These are phyloP conservation scores for Penicillium herquei DNA, from an alignment of 495 filamentous ascomycete species.

Conservation along the genomic window DNA sequence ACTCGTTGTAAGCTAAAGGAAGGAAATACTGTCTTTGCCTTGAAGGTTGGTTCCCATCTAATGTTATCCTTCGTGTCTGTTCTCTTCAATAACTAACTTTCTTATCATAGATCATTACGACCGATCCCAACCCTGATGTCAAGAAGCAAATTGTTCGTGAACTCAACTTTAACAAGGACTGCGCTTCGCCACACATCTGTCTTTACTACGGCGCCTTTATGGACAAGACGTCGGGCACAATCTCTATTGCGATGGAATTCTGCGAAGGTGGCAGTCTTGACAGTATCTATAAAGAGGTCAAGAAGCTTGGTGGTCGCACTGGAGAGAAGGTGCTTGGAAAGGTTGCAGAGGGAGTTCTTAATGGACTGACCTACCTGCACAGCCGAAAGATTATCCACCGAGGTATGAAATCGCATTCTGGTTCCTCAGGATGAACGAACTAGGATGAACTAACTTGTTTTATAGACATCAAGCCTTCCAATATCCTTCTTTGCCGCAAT, in stretches of 20 bases:
- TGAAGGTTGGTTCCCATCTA: slow-evolving; percentile 67
- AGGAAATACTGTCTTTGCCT: slow-evolving; percentile 90
- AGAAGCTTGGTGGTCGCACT: slow-evolving; percentile 87
- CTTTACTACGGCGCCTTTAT: slow-evolving; percentile 96
- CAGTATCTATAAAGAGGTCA: slow-evolving; percentile 95
- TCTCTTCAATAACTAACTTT: slow-evolving; percentile 1
- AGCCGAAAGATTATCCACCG: slow-evolving; percentile 95
- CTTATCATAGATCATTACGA: slow-evolving; percentile 79
- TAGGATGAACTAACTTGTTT: background rate
- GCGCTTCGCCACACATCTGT: slow-evolving; percentile 90
- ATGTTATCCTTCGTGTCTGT: background rate
- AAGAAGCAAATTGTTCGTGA: slow-evolving; percentile 97
- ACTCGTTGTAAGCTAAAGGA: slow-evolving; percentile 85
- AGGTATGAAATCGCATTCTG: slow-evolving; percentile 37
- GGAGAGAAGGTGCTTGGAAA: slow-evolving; percentile 99
- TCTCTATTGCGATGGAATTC: slow-evolving; percentile 98
- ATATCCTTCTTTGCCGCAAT: slow-evolving; percentile 89
- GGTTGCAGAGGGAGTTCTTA: slow-evolving; percentile 91
- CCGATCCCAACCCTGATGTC: slow-evolving; percentile 94
- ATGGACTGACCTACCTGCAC: slow-evolving; percentile 94
- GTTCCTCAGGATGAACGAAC: background rate
- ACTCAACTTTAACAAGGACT: slow-evolving; percentile 95
- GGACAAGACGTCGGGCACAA: slow-evolving; percentile 88
- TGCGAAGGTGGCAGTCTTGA: slow-evolving; percentile 95
- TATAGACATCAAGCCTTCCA: slow-evolving; percentile 93